phyloP scores from a whole-genome alignment of 2,329 filamentous ascomycete genomes.

The Coniochaeta prunicola region DNA sequence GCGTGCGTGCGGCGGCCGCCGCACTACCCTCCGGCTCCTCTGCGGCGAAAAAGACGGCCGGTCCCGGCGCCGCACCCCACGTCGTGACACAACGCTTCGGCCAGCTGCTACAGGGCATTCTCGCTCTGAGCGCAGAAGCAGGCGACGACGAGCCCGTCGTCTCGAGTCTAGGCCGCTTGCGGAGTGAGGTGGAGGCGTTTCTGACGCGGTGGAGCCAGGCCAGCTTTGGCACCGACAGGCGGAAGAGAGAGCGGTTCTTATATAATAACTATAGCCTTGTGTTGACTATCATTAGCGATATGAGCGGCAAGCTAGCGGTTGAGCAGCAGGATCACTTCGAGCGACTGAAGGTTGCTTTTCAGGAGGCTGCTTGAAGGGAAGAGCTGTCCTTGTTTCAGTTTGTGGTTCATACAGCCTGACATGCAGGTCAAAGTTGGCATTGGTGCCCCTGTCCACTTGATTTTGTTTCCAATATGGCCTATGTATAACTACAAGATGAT shows the following conservation, averaged over 20 bases:
- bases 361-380: constrained; percentile 32
- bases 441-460: neutral
- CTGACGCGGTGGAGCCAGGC: constrained; percentile 68
- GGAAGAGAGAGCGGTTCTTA: constrained; percentile 80
- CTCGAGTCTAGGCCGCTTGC: constrained; percentile 68
- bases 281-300: constrained; percentile 82
- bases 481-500: neutral
- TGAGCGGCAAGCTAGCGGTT: constrained; percentile 61
- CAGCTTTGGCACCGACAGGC: constrained; percentile 59
- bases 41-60: constrained; percentile 38
- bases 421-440: neutral
- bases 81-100: constrained; percentile 92
- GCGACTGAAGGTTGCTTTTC: constrained; percentile 51
- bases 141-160: constrained; percentile 91
- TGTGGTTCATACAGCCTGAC: neutral
- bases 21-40: constrained; percentile 36
- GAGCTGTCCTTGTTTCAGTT: neutral
- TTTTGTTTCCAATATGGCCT: neutral
- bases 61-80: constrained; percentile 74
- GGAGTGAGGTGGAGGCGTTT: constrained; percentile 77
- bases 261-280: constrained; percentile 95
- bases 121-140: constrained; percentile 78
- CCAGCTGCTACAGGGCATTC: constrained; percentile 79
- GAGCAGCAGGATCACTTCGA: constrained; percentile 76
- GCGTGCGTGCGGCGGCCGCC: constrained; percentile 58